Evolutionary conservation across 1,284 basidiomycete genomes (phyloP).

Genomic region (Ceratobasidium sp.): DNA sequence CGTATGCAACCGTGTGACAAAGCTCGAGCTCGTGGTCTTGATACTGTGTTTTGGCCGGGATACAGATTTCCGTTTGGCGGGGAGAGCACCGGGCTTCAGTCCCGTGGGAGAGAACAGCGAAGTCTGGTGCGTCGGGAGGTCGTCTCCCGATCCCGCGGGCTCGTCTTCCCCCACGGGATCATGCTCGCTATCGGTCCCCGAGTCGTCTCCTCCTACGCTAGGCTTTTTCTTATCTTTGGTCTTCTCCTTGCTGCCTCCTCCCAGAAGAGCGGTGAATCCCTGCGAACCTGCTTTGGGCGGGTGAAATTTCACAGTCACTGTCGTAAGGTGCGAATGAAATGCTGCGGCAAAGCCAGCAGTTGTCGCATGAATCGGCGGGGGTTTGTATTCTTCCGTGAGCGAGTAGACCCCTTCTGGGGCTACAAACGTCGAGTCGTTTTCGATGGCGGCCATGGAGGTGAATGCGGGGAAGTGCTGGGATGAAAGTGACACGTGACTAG

Average conservation of each 20-base stretch:
- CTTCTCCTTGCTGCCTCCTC: constrained; percentile 59
- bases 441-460: constrained; percentile 22
- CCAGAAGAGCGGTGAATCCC: constrained; percentile 70
- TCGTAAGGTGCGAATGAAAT: constrained; percentile 68
- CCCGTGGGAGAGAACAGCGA: constrained; percentile 46
- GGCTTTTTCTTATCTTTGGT: constrained; percentile 58
- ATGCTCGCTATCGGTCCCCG: constrained; percentile 64
- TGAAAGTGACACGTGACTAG: neutral
- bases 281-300: constrained; percentile 62
- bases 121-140: constrained; percentile 46
- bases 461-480: neutral
- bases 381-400: constrained; percentile 82
- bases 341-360: constrained; percentile 56
- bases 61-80: constrained; percentile 62
- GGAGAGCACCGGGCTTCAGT: constrained; percentile 55
- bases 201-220: constrained; percentile 68
- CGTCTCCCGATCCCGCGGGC: constrained; percentile 45
- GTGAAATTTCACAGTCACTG: constrained; percentile 67
- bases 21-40: constrained; percentile 85
- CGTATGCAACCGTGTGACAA: constrained; percentile 83
- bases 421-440: constrained; percentile 65
- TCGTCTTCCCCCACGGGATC: constrained; percentile 57
- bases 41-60: constrained; percentile 86
- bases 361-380: constrained; percentile 56
- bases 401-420: constrained; percentile 87